A percentile compares a stretch with the other conserved stretches of the same genome.
Evolutionary conservation across 164 flowering plant genomes (phyloP).

Genomic region (Tetracentron sinense): DNA sequence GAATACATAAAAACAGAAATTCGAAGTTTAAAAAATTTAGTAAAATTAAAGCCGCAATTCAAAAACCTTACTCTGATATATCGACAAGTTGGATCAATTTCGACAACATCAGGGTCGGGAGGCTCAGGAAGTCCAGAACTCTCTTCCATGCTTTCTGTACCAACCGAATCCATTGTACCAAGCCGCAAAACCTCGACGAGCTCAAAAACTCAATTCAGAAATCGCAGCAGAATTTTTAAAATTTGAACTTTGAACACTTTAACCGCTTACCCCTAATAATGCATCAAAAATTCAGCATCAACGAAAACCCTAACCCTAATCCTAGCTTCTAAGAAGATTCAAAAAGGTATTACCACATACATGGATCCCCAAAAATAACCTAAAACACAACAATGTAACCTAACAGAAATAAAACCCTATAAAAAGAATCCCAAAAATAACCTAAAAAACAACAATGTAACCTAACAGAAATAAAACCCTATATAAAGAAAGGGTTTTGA

Average conservation of each 20-base stretch:
- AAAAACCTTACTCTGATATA: constrained; percentile 42
- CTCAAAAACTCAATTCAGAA: constrained; percentile 6
- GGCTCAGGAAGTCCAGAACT: constrained; percentile 23
- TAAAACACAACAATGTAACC: no score
- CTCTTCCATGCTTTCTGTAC: constrained; percentile 18
- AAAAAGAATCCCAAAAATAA: not conserved
- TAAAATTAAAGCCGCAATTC: not conserved
- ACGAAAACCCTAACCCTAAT: not conserved
- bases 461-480: not conserved
- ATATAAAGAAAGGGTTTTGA: not conserved
- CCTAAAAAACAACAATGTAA: not conserved
- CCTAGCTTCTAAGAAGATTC: no score
- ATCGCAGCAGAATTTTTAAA: not conserved
- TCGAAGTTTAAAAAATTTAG: not conserved
- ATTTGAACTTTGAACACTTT: not conserved
- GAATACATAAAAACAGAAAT: constrained; percentile 3
- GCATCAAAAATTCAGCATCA: not conserved
- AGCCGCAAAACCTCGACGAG: constrained; percentile 11
- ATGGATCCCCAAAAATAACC: no score
- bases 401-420: not conserved
- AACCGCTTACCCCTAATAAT: not conserved
- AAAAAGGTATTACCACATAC: not conserved
- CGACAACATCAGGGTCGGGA: constrained; percentile 41
- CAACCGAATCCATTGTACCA: constrained; percentile 18
- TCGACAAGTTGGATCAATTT: constrained; percentile 46